These are phyloP conservation scores for Trypanosoma cruzi DNA, from an alignment of 208 protist genomes.

Conservation along the genomic window DNA sequence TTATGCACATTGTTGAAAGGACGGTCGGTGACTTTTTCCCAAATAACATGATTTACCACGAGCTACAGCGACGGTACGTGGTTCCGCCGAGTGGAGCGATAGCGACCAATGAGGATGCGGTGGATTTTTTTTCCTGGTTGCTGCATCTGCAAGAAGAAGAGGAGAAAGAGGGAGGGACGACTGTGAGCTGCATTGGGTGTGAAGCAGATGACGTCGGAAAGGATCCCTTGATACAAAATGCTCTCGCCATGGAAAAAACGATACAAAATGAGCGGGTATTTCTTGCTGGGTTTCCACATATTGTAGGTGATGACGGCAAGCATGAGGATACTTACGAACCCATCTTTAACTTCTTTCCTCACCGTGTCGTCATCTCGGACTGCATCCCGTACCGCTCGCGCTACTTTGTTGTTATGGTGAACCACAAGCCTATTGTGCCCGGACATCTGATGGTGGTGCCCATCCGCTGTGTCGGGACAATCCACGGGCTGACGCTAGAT, in stretches of 20 bases:
- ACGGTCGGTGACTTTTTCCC: constrained; percentile 64
- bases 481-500: constrained; percentile 62
- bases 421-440: constrained; percentile 81
- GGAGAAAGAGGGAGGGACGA: not conserved
- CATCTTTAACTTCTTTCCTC: constrained; percentile 61
- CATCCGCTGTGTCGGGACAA: constrained; percentile 69
- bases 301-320: not conserved
- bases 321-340: not conserved
- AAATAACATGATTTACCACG: constrained; percentile 87
- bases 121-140: constrained; percentile 42
- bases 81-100: not conserved
- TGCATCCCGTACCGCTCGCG: constrained; percentile 59
- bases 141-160: constrained; percentile 24
- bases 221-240: constrained; percentile 38
- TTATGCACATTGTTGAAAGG: constrained; percentile 79
- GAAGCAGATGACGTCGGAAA: not conserved
- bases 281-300: too few relatives aligned
- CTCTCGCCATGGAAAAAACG: constrained; percentile 31
- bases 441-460: constrained; percentile 85
- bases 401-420: constrained; percentile 81
- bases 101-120: not conserved
- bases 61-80: constrained; percentile 46
- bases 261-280: constrained; percentile 32
- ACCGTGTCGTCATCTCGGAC: constrained; percentile 35
- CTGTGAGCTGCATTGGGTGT: too few relatives aligned